Base-by-base conservation (phyloP, 177 flowering plant species). In the Vitis hybrid region DNA sequence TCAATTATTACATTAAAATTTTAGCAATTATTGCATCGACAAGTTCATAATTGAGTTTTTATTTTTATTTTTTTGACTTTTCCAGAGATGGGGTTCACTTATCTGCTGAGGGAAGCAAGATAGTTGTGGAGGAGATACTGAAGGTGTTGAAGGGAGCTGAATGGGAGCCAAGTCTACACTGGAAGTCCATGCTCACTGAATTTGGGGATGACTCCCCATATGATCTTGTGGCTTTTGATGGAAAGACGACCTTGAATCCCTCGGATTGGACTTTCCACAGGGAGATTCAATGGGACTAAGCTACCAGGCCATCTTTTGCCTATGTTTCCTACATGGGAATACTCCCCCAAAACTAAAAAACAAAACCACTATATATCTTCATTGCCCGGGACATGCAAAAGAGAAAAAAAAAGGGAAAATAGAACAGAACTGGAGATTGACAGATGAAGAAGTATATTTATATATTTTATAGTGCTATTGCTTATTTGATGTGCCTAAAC, bases 81-180 rank as follows among this genome's bases (percentile, higher is more conserved):
- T 49, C 7, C 76, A 83, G 85, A 50, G 99, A 94, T 75, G 99
- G 99, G 12, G 54, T 93, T 74, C 99, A 94, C 83, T 81, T 94
- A 32, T 76, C 98, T 8, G 79, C 84, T 0, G 92, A 91, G 69
- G 99, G 97, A 12, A 94, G 99, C 82, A 84, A 88, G 66, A 71
- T 94, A 52, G 94, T 93, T 1, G 99, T 83, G 65, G 87, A 76
- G 69, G 99, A 93, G 82, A 85, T 93, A 72, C 83, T 94, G 58
- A 87, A 88, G 71, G 87, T 86, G 60, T 75, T 93, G 14, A 94
- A 84, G 69, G 88, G 84, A 74, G 91, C 94, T 1, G 88, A 91
- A 4, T 94, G 97, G 99, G 75, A 81, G 57, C 99, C 98, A 51
- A 71, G 79, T 60, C 81, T 94, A 8, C 88, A 91, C 76, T 93